These are phyloP conservation scores for Tubosaeta sp. DNA, from an alignment of 768 basidiomycete genomes.

Conservation along the genomic window DNA sequence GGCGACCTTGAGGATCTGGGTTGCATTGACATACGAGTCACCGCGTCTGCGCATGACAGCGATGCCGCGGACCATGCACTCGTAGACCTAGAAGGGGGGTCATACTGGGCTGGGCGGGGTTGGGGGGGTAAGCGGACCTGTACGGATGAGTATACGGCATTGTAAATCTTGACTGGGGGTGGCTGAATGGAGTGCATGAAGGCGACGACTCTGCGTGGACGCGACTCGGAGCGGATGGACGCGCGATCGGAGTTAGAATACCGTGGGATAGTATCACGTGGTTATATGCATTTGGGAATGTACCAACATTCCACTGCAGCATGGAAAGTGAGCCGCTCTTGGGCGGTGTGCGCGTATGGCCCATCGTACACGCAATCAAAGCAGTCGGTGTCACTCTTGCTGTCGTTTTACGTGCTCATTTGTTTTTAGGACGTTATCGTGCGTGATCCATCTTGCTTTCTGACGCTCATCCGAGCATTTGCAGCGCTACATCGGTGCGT, in stretches of 20 bases:
- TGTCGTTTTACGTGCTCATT: slow-evolving; percentile 8
- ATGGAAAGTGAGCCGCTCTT: slow-evolving; percentile 40
- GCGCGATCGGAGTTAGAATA: slow-evolving; percentile 32
- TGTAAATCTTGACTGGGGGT: slow-evolving; percentile 79
- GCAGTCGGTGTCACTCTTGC: slow-evolving; percentile 37
- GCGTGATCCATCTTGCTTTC: slow-evolving; percentile 9
- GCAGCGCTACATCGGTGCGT: slow-evolving; percentile 67
- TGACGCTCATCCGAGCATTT: background rate
- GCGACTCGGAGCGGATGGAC: slow-evolving; percentile 26
- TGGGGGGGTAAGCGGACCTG: slow-evolving; percentile 44
- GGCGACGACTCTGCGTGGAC: slow-evolving; percentile 24
- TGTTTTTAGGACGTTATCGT: slow-evolving; percentile 59
- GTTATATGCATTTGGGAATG: background rate
- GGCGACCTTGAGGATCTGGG: slow-evolving; percentile 98
- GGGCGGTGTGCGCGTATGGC: slow-evolving; percentile 65
- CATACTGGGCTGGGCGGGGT: background rate
- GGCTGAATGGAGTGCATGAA: slow-evolving; percentile 35
- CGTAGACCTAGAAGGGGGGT: slow-evolving; percentile 67
- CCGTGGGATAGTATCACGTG: slow-evolving; percentile 18
- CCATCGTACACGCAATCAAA: slow-evolving; percentile 76
- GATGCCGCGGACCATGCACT: slow-evolving; percentile 97
- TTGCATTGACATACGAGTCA: slow-evolving; percentile 97
- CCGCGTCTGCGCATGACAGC: slow-evolving; percentile 96
- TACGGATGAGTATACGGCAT: slow-evolving; percentile 88
- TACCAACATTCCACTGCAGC: background rate